Percentiles rank a stretch among this genome's conserved stretches.
Conservation (phyloP, 306 rosid genomes). For the Vigna nakashimae region DNA sequence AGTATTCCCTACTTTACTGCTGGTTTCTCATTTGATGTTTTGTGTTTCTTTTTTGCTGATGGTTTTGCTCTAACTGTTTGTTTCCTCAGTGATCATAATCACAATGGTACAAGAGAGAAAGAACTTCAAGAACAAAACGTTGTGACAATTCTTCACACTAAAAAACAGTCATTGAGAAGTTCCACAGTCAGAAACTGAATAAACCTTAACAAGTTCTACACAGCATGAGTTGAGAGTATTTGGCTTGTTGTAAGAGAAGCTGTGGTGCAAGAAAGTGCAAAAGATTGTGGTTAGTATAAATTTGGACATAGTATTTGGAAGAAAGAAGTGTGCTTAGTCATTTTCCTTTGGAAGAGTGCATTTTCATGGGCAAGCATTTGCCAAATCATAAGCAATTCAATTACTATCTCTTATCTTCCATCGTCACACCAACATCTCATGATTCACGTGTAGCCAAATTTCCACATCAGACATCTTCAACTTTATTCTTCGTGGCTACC, state of each 20-base stretch:
- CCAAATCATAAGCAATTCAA: constrained; percentile 30
- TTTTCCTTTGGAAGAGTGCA: constrained; percentile 29
- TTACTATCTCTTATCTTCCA: constrained; percentile 19
- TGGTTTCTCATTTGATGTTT: constrained; percentile 17
- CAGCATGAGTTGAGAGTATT: not conserved
- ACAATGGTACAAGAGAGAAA: not conserved
- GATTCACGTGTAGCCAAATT: constrained; percentile 41
- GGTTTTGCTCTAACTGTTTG: constrained; percentile 23
- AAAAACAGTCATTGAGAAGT: not conserved
- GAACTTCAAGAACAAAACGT: not conserved
- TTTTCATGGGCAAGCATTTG: constrained; percentile 46
- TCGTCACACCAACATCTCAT: constrained; percentile 20
- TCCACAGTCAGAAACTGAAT: not conserved
- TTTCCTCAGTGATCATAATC: constrained; percentile 26
- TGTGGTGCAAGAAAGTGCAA: not conserved
- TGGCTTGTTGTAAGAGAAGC: not conserved
- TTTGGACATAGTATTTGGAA: constrained; percentile 40
- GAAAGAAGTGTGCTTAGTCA: constrained; percentile 2
- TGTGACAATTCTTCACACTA: not conserved
- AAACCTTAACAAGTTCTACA: not conserved
- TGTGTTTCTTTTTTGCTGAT: constrained; percentile 32
- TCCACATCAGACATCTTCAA: constrained; percentile 24
- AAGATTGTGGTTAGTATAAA: constrained; percentile 11
- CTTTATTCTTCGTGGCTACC: constrained; percentile 35
- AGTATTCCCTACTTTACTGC: constrained; percentile 12